Base-by-base conservation (phyloP, 2,329 filamentous ascomycete genomes). In the Ophiostoma populinum region DNA sequence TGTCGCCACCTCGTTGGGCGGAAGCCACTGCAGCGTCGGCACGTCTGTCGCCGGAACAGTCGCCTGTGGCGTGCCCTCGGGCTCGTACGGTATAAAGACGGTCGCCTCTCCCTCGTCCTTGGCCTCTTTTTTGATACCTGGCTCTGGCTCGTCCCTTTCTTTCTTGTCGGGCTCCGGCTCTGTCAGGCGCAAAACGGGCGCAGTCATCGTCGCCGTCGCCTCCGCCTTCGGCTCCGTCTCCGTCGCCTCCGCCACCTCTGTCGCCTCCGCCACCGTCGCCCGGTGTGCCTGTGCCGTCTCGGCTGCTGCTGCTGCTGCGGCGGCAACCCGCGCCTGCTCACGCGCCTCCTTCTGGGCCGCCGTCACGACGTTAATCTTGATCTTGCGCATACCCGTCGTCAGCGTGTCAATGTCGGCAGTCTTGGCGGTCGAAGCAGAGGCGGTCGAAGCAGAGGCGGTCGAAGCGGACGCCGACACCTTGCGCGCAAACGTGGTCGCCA, bases 331-430 rank as follows among this genome's bases (percentile, higher is more conserved):
- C 12, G 42, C 40, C 25, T 46, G 39, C 17, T 62, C 61, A 18
- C 58, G 62, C 2, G 65, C 67, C 33, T 71, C 69, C 44, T 61
- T 65, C 45, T 73, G 65, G 25, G 68, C 59, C 40, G 71, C 62
- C 2, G 68, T 72, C 25, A 74, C 57, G 17, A 75, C 49, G 35
- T 67, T 74, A 45, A 76, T 70, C 47, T 67, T 73, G 39, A 76
- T 68, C 49, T 66, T 72, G 49, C 67, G 73, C 62, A 75, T 67
- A 2, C 67, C 64, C 24, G 56, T 59, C 0, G 69, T 66, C 40
- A 77, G 58, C 33, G 55, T 62, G 35, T 74, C 67, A 24, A 76
- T 48, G 32, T 63, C 63, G 32, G 59, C 54, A 3, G 44, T 7
- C 48, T 32, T 11, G 42, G 43, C 30, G 8, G 43, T 21, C 2